phyloP scores from a whole-genome alignment of 228 moss, liverwort and hornwort species.

The Sphagnum magellanicum region DNA sequence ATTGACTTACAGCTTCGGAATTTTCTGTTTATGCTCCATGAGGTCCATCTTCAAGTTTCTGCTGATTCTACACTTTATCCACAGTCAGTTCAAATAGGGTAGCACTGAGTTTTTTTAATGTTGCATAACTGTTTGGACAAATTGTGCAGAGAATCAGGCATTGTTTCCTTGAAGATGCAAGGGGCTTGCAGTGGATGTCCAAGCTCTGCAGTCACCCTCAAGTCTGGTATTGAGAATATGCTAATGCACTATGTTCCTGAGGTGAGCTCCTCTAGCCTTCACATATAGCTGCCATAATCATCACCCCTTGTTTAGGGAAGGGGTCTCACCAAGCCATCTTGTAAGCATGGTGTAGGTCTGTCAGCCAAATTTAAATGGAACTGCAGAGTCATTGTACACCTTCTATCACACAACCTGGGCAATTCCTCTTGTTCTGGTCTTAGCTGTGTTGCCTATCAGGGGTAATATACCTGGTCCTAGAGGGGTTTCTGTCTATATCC shows the following conservation, averaged over 20 bases:
- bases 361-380: background rate
- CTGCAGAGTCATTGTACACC: background rate
- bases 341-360: background rate
- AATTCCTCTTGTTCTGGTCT: background rate
- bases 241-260: constrained; percentile 97
- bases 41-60: too few species aligned
- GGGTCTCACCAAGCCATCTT: background rate
- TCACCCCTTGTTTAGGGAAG: too few species aligned
- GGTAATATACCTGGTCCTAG: too few species aligned
- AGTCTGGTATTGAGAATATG: constrained; percentile 99
- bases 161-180: constrained; percentile 93
- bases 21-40: too few species aligned
- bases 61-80: too few species aligned
- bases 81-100: too few species aligned
- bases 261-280: constrained; percentile 17
- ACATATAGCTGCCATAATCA: background rate
- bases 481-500: too few species aligned
- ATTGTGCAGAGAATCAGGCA: constrained; percentile 57
- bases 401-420: background rate
- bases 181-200: constrained; percentile 98
- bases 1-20: too few species aligned
- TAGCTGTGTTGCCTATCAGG: background rate
- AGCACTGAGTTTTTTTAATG: background rate
- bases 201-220: constrained; percentile 91
- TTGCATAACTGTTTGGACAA: background rate